Evolutionary conservation across 768 basidiomycete genomes (phyloP).

Genomic region (Exidia glandulosa): DNA sequence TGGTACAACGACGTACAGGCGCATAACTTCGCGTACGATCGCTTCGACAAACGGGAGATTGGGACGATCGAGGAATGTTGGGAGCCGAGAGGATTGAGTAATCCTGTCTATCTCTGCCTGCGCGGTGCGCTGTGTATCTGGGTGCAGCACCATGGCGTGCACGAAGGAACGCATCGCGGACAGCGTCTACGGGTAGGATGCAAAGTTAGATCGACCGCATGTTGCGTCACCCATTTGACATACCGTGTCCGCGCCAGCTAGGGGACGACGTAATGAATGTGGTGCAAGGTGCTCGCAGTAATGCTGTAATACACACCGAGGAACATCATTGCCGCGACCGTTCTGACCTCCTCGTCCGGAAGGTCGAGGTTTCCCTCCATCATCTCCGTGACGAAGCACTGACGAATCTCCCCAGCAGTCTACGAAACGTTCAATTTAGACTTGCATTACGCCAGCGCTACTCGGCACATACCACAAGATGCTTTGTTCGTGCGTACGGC

Average conservation of each 20-base stretch:
- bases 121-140: conserved; percentile 35
- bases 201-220: neutral
- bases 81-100: conserved; percentile 31
- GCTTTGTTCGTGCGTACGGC: conserved; percentile 27
- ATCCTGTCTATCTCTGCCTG: conserved; percentile 43
- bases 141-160: conserved; percentile 44
- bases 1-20: conserved; percentile 35
- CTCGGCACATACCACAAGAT: no score
- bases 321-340: no score
- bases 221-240: conserved; percentile 3
- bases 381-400: no score
- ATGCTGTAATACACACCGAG: no score
- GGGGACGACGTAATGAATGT: no score
- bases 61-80: conserved; percentile 27
- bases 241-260: conserved; percentile 24
- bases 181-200: conserved; percentile 28
- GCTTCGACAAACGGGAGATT: conserved; percentile 32
- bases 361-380: no score
- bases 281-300: no score
- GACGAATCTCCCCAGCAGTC: no score
- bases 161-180: conserved; percentile 39
- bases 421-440: no score
- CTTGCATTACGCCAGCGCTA: no score
- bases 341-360: no score
- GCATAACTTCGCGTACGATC: conserved; percentile 20